Base-by-base conservation (phyloP, 805 yeast species). In the Starmerella geochares region DNA sequence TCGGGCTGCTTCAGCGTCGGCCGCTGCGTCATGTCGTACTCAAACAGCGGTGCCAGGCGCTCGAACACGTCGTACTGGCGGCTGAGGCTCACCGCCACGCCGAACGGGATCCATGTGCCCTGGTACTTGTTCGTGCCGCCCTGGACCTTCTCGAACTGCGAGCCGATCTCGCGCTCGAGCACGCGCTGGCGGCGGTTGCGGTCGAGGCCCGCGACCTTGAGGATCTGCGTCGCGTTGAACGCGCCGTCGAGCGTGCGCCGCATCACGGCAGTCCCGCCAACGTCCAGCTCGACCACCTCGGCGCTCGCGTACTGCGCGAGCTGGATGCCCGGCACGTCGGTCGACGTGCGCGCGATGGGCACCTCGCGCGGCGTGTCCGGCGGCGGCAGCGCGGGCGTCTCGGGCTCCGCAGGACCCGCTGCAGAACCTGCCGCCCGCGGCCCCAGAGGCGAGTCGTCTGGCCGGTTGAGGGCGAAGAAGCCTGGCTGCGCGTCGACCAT, bases 41-140 rank as follows among this genome's bases (percentile, higher is more conserved):
- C 49, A 31, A 78, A 67, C 48, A 79, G 65, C 4, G 83, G 81
- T 52, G 65, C 64, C 51, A 80, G 62, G 32, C 71, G 64, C 40
- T 76, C 79, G 46, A 70, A 72, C 19, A 79, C 78, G 20, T 77
- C 76, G 64, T 78, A 81, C 55, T 81, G 72, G 55, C 73, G 75
- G 49, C 83, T 79, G 65, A 82, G 70, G 33, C 75, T 72, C 11
- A 74, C 69, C 1, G 81, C 82, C 29, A 78, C 65, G 49, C 74
- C 79, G 56, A 73, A 74, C 4, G 87, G 84, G 71, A 59, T 58
- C 61, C 87, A 81, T 11, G 83, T 81, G 9, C 87, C 88, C 62
- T 80, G 85, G 63, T 77, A 79, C 58, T 78, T 78, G n/a, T 84
- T 85, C 54, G 79, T 77, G 0, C 85, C 86, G 31, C 85, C 85